Evolutionary conservation across 805 yeast genomes (phyloP).

Genomic region (Saccharomycopsis sp.): DNA sequence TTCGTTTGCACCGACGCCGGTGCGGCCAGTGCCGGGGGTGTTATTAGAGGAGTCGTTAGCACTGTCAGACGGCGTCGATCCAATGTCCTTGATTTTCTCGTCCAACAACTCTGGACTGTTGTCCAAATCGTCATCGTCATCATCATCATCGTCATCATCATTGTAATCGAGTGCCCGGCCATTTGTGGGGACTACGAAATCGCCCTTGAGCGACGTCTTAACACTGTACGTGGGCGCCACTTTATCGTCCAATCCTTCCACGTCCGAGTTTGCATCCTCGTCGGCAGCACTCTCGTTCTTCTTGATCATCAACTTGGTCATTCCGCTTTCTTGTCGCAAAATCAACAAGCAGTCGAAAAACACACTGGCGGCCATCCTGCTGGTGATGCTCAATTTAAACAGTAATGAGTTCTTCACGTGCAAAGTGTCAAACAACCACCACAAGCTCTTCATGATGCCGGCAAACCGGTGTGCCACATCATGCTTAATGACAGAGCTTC

Average conservation of each 20-base stretch:
- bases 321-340: constrained; percentile 79
- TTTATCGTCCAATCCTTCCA: constrained; percentile 19
- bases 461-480: constrained; percentile 90
- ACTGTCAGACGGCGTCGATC: constrained; percentile 20
- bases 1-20: constrained; percentile 33
- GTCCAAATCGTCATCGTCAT: constrained; percentile 25
- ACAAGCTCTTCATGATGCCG: constrained; percentile 88
- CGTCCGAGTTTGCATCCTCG: constrained; percentile 23
- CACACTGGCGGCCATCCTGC: constrained; percentile 87
- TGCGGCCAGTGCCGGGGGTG: constrained; percentile 16
- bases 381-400: constrained; percentile 49
- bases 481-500: constrained; percentile 80
- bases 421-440: constrained; percentile 75
- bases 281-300: constrained; percentile 26
- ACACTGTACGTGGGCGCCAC: not conserved
- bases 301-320: constrained; percentile 47
- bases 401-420: constrained; percentile 40
- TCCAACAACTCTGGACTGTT: constrained; percentile 28
- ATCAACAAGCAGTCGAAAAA: constrained; percentile 87
- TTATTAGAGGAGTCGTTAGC: constrained; percentile 23
- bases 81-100: constrained; percentile 25
- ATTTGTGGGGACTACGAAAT: not conserved
- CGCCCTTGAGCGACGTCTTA: not conserved
- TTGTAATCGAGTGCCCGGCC: constrained; percentile 1
- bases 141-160: constrained; percentile 24